Base-by-base conservation (phyloP, 306 rosid species). In the Begonia peltatifolia region DNA sequence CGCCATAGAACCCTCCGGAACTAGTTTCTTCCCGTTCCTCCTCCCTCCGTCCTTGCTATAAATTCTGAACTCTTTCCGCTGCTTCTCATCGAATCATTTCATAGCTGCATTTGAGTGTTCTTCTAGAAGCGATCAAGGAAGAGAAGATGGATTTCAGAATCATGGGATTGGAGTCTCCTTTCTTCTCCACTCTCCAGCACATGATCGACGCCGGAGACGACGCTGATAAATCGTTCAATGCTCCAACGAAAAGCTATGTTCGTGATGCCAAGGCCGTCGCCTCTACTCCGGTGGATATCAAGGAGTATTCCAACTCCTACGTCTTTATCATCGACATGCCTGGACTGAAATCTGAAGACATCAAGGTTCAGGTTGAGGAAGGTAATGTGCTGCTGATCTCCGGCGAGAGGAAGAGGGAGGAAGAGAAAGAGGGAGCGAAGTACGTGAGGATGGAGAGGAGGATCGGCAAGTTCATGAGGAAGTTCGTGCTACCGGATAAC, bases 191-290 rank as follows among this genome's bases (percentile, higher is more conserved):
- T 0, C 60, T 90, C 13, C 92, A 85, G 13, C 95, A 81, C 5
- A 51, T 90, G 35, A 65, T 69, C 59, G 86, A 83, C 4, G 2
- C 58, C 3, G 20, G 71, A 0, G 94, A 79, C 2, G 95, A 83
- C 6, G 11, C 59, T 1, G 85, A 82, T 7, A 90, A 76, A 67
- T 71, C 82, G 10, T 1, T 42, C 58, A 74, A 66, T 41, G 94
- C 86, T 2, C 95, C 97, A 0, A 72, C 86, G 0, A 23, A 64
- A 1, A 67, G 79, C 1, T 90, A 80, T 46, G 82, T 90, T 1
- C 82, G 95, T 0, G 99, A 90, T 11, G 82, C 95, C 1, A 86
- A 74, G 63, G 99, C 94, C 9, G 83, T 85, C 87, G 97, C 95
- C 0, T 54, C 97, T 0, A 90, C 97, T 0, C 84, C 97, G 3